A percentile compares a stretch with the other conserved stretches of the same genome.
These are phyloP conservation scores for Trypethelium eluteriae DNA, from an alignment of 495 filamentous ascomycete species.

Conservation along the genomic window DNA sequence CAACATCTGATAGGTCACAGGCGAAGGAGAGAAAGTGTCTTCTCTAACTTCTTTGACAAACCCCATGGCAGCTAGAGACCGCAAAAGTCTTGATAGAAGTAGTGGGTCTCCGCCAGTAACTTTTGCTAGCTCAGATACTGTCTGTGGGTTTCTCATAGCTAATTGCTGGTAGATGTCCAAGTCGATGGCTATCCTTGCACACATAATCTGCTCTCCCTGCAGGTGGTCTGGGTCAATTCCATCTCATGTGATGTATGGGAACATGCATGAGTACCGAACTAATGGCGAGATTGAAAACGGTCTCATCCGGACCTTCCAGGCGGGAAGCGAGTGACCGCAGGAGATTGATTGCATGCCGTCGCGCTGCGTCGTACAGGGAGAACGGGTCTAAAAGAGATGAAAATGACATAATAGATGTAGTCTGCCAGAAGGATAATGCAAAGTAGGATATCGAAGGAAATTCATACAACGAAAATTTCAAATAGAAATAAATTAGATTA, in stretches of 20 bases:
- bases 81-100: constrained; percentile 1
- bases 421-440: too few relatives aligned
- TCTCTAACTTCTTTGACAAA: neutral
- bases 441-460: too few relatives aligned
- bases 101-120: neutral
- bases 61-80: neutral
- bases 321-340: neutral
- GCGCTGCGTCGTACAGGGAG: neutral
- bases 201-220: neutral
- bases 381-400: neutral
- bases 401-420: neutral
- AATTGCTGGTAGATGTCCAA: neutral
- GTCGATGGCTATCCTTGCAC: neutral
- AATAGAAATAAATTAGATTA: too few relatives aligned
- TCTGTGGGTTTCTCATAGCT: neutral
- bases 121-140: neutral
- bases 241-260: neutral
- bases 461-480: too few relatives aligned
- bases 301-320: constrained; percentile 1
- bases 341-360: neutral
- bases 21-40: neutral
- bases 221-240: neutral
- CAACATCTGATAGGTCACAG: neutral
- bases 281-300: neutral
- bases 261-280: constrained; percentile 4